Evolutionary conservation across 2,329 filamentous ascomycete species (phyloP), one percentile per base, ranked within the genome.

Genomic region (Rachicladosporium sp.): DNA sequence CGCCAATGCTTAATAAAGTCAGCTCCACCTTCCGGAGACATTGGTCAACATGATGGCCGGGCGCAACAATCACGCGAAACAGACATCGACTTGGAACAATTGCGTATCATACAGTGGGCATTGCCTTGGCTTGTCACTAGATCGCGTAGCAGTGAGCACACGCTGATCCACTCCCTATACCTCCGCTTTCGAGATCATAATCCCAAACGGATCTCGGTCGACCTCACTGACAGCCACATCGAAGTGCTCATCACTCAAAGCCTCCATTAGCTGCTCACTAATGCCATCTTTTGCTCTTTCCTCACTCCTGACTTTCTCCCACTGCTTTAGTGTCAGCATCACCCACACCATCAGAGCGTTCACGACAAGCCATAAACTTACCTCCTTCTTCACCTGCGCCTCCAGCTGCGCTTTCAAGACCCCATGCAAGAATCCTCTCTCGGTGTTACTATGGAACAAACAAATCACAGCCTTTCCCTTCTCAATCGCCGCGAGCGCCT

Each of bases 361-460:
- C 15, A 19, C 15, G 15, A 19, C 15, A 19, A 19, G 15, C 15
- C 15, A 19, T 19, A 19, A 19, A 19, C 15, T 19, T 19, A 19
- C 15, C 47, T 73, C 70, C 36, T 67, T 61, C 38, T 61, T 64
- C 29, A 94, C 60, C 43, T 67, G 62, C 31, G 67, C 65, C 50
- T 77, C 67, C 50, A 95, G 63, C 58, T 78, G 75, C 11, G 68
- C 67, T 51, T 72, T 71, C 65, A 98, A 71, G 35, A 82, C 76
- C 43, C 79, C 70, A 43, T 71, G 71, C 52, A 98, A 62, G 56
- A 89, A 98, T 0, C 77, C 80, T 29, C 91, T 69, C 67, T 98
- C 91, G 0, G 84, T 91, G 60, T 96, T 96, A 51, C 82, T 89
- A 60, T 98, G 91, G 53, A 94, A 93, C 35, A 93, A 71, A 32